Base-by-base conservation (phyloP, 805 yeast species). In the Candida nemodendra region DNA sequence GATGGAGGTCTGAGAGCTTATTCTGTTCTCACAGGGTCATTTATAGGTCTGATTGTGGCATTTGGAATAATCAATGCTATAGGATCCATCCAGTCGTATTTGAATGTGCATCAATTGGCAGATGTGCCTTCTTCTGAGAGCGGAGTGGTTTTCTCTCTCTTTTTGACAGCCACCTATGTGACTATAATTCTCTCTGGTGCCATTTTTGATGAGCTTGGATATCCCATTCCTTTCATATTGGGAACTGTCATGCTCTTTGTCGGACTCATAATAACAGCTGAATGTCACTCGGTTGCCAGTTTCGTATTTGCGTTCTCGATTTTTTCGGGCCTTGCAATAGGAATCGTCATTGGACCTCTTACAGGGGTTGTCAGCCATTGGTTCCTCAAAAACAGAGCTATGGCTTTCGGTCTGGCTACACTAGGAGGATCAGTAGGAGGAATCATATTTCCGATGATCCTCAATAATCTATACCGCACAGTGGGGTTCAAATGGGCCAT, bases 121-220 rank as follows among this genome's bases (percentile, higher is more conserved):
- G 48, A 64, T 23, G 57, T 68, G 15, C 54, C 70, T n/a, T 65
- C 76, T 9, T 61, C 79, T 13, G 48, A 71, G 3, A 62, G 79
- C 6, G 74, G 82, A 1, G 79, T 87, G 83, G 71, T 82, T 36
- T 82, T 82, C 51, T 76, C 85, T 2, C 55, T 80, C 23, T 74
- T 69, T 52, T 49, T 72, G 24, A 66, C 75, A 19, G 50, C 78
- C 13, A 62, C 71, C 5, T 79, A 72, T 47, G 54, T 66, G 8
- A 16, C 58, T 2, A 49, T 67, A 17, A 53, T 69, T 19, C 59
- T 71, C 31, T 59, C 66, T 11, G 76, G 76, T 3, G 64, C 63
- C 2, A 53, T 65, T 27, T 69, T 70, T 45, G 76, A 71, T 41
- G 57, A 61, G 34, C 53, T 54, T 30, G 76, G 76, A 2, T 58